Evolutionary conservation across 1,139 yeast species (phyloP), one percentile per base, ranked within the genome.

Genomic region (Yamadazyma kanchanaburiensis): DNA sequence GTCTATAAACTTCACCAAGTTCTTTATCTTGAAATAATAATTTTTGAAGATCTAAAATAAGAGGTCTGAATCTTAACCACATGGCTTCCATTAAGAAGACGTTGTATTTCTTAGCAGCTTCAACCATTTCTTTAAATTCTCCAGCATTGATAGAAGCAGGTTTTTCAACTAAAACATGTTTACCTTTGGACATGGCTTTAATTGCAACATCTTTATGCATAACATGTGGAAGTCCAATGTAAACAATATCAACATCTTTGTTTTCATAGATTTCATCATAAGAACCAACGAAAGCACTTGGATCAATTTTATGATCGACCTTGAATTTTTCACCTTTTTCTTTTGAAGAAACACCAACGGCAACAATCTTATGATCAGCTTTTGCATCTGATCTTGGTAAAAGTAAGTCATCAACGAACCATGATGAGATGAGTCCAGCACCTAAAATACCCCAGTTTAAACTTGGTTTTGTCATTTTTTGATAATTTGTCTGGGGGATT

Each of bases 51-150:
- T 58, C 59, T 13, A 44, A 32, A 19, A 63, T 53, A 13, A 65
- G 37, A 1, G 84, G 84, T 59, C 76, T 73, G 46, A 72, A 77
- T 28, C 83, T 58, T 3, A 80, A 71, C 85, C 85, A 78, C 38
- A 77, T 68, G 5, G 75, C 84, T 47, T 78, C 85, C 81, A 78
- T 72, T 32, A 77, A 57, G 42, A 70, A 75, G 27, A 70, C 56
- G 3, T 60, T 54, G 45, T 70, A 64, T 29, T 53, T 43, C 39
- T 58, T 55, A n/a, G 83, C 85, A 26, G 66, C 58, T 3, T 51
- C 59, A 28, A 69, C 26, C 66, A 58, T 3, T 51, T 59, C 28
- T 68, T 53, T 12, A 77, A 46, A 23, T 64, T 67, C 46, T 8
- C 75, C 61, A 33, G 77, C 79, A 21, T 49, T 51, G 3, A 55